A percentile compares a stretch with the other conserved stretches of the same genome.
phyloP scores from a whole-genome alignment of 202 grass and related monocot species.

The Schoenoplectus triqueter region DNA sequence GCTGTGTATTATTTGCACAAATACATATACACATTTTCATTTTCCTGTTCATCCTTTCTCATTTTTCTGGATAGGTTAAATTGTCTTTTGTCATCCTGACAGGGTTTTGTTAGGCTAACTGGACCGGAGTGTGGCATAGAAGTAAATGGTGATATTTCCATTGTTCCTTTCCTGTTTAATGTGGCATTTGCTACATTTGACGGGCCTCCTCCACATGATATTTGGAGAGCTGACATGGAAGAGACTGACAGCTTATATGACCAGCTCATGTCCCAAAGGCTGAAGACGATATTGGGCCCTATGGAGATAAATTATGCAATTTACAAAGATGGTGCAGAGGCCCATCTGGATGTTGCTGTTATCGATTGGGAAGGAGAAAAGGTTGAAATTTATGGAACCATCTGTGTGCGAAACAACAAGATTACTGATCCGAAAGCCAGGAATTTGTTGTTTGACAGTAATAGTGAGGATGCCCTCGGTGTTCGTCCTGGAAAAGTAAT shows the following conservation, averaged over 20 bases:
- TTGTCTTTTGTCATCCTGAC: not conserved
- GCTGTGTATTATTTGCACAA: too few relatives aligned
- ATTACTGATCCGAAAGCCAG: not conserved
- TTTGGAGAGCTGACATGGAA: conserved; percentile 3
- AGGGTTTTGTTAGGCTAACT: conserved; percentile 1
- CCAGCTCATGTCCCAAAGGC: not conserved
- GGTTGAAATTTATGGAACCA: not conserved
- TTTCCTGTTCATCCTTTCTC: not conserved
- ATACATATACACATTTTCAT: too few relatives aligned
- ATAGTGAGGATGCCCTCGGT: not conserved
- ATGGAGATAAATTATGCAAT: conserved; percentile 16
- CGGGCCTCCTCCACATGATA: not conserved
- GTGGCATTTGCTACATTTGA: not conserved
- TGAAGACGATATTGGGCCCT: not conserved
- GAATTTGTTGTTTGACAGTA: not conserved
- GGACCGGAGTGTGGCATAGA: conserved; percentile 2
- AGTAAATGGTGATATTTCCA: not conserved
- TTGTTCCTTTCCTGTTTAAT: not conserved
- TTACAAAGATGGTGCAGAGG: conserved; percentile 8
- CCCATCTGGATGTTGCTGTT: not conserved
- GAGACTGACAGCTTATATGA: not conserved
- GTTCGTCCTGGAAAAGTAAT: not conserved
- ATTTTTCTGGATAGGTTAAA: not conserved
- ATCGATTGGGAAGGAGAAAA: conserved; percentile 21
- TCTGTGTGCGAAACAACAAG: not conserved